A percentile compares a stretch with the other conserved stretches of the same genome.
Conservation (phyloP, 306 rosid species). For the Nissolia schottii region DNA sequence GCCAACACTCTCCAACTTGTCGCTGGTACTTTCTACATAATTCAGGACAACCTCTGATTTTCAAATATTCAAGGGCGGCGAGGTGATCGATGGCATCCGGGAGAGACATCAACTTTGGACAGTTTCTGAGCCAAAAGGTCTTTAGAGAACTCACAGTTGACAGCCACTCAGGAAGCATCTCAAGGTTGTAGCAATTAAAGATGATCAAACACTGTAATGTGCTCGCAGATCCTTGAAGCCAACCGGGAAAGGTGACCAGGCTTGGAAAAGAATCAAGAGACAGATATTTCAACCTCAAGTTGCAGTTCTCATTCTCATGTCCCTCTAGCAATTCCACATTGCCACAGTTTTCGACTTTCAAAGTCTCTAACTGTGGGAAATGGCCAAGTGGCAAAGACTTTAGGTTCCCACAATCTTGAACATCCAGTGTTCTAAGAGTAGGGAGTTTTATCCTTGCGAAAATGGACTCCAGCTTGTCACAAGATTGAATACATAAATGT, state of each 20-base stretch:
- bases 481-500: neutral
- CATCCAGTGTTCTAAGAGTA: neutral
- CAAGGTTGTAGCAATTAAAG: neutral
- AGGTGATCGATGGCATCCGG: neutral
- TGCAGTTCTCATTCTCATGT: neutral
- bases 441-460: neutral
- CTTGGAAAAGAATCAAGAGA: accelerated
- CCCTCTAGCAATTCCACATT: neutral
- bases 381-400: neutral
- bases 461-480: neutral
- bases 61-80: neutral
- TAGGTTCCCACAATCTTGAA: neutral
- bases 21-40: neutral
- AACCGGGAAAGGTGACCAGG: neutral
- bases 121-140: neutral
- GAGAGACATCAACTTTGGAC: neutral
- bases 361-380: neutral
- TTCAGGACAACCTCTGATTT: neutral
- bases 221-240: neutral
- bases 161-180: neutral
- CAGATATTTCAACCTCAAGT: neutral
- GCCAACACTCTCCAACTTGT: neutral
- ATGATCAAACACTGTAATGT: neutral
- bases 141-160: neutral
- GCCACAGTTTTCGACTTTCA: neutral